Evolutionary conservation across 352 stramenopile species (phyloP), one percentile per base, ranked within the genome.

Genomic region (Phytophthora cryptogea): DNA sequence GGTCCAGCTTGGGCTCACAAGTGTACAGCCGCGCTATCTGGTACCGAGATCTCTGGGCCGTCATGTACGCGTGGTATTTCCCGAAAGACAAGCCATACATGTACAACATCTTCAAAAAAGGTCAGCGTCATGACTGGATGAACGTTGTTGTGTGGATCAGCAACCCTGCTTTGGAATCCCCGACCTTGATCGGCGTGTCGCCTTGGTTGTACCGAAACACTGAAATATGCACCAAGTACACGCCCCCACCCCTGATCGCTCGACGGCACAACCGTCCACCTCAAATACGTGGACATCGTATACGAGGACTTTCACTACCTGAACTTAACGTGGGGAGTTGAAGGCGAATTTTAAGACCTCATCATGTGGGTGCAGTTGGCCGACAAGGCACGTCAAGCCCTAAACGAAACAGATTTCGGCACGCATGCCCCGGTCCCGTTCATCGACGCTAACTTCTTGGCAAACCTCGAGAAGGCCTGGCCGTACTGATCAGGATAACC

Each of bases 401-500:
- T 55, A 7, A 55, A 55, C 48, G 37, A 33, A 7, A 30, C 17
- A 5, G 48, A 55, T 33, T 55, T 55, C 7, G 48, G 48, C 1
- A 55, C 16, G 48, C 48, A 8, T 14, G 20, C 20, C 20, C 20
- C 30, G 8, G 48, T 55, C 4, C 48, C 48, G 3, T 14, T 55
- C 13, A 55, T 37, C 14, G 48, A 55, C 35, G 35, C 20, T 8
- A 46, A 46, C 26, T 55, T 55, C 13, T 23, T 46, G 26, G 48
- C 35, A 7, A 55, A 46, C 4, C 35, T 55, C 35, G 37, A 55
- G 48, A 55, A 55, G 8, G 47, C 47, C 32, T 45, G 33, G 32
- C 47, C 47, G 23, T 55, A 23, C 20, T 23, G 20, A 23, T n/a
- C n/a, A n/a, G n/a, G n/a, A n/a, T 23, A 2, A 23, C 20, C 20